Percentiles rank a stretch among this genome's conserved stretches.
phyloP scores from a whole-genome alignment of 441 rosid species.

The Biscutella laevigata region DNA sequence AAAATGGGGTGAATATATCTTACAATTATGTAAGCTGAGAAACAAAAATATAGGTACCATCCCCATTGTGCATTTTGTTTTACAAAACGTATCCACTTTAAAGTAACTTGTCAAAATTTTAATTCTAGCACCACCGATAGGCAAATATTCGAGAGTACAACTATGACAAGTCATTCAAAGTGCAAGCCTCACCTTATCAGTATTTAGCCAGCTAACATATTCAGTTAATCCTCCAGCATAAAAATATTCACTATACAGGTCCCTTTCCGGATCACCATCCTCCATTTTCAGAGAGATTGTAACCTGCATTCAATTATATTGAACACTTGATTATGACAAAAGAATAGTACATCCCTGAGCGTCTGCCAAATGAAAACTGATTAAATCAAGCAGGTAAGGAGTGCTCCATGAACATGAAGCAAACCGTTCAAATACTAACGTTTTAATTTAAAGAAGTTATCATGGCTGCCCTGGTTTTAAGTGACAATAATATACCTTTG shows the following conservation, averaged over 20 bases:
- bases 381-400: background rate
- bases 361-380: constrained; percentile 7
- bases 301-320: constrained; percentile 44
- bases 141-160: background rate
- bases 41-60: background rate
- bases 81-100: background rate
- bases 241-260: constrained; percentile 53
- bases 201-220: constrained; percentile 85
- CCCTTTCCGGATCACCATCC: constrained; percentile 49
- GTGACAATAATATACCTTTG: constrained; percentile 43
- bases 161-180: background rate
- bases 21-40: constrained; percentile 15
- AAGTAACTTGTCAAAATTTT: background rate
- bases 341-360: constrained; percentile 1
- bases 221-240: constrained; percentile 89
- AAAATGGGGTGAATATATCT: constrained; percentile 4
- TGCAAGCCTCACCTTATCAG: constrained; percentile 55
- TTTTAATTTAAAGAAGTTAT: background rate
- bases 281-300: constrained; percentile 60
- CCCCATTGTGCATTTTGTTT: constrained; percentile 4
- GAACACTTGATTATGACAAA: constrained; percentile 12
- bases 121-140: background rate
- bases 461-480: constrained; percentile 7
- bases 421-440: background rate
- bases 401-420: constrained; percentile 5